Evolutionary conservation across 75 land plant genomes (phyloP).

Genomic region (Pseudotsuga menziesii): DNA sequence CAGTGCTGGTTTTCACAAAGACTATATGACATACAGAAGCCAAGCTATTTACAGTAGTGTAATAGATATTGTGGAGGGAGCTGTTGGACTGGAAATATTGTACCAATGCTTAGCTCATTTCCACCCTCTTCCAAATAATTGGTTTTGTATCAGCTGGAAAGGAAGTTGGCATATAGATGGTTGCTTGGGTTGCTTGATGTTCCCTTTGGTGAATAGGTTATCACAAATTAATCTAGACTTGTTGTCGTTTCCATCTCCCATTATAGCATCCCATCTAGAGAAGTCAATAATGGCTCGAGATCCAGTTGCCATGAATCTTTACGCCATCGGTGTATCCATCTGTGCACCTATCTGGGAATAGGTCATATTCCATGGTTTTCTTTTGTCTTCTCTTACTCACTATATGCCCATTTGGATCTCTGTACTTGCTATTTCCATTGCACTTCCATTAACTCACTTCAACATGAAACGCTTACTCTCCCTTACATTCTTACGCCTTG

Average conservation of each 20-base stretch:
- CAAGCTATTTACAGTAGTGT: conserved; percentile 92
- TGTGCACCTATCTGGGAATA: conserved; percentile 99
- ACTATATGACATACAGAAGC: conserved; percentile 68
- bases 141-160: conserved; percentile 75
- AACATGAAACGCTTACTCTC: conserved; percentile 89
- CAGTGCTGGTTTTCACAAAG: conserved; percentile 67
- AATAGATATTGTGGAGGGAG: conserved; percentile 91
- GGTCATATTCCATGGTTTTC: conserved; percentile 92
- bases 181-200: conserved; percentile 75
- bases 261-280: conserved; percentile 74
- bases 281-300: conserved; percentile 90
- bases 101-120: conserved; percentile 70
- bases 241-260: conserved; percentile 47
- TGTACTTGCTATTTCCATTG: conserved; percentile 69
- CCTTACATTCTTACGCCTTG: conserved; percentile 80
- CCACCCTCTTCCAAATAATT: conserved; percentile 71
- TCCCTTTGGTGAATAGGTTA: conserved; percentile 78
- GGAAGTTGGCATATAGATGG: conserved; percentile 84
- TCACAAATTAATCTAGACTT: conserved; percentile 64
- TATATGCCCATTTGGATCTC: conserved; percentile 86
- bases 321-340: conserved; percentile 74
- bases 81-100: conserved; percentile 78
- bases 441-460: conserved; percentile 90
- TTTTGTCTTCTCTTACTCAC: conserved; percentile 79
- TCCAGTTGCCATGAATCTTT: conserved; percentile 82